Percentiles rank a stretch among this genome's conserved stretches.
Conservation (phyloP, 306 rosid genomes). For the Rubus parviflorus region DNA sequence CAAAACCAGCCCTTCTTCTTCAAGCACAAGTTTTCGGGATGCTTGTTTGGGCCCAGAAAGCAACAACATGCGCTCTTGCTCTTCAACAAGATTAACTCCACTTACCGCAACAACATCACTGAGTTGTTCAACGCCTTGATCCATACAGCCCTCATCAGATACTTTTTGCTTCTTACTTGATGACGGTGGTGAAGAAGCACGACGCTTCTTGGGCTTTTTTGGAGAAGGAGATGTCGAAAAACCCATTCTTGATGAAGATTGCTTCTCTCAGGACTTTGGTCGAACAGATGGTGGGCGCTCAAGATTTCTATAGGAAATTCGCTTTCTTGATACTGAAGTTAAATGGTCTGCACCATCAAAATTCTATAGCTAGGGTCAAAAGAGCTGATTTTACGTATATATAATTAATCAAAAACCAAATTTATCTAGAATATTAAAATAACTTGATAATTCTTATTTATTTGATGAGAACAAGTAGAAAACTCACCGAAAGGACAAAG, state of each 20-base stretch:
- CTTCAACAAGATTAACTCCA: slow-evolving; percentile 92
- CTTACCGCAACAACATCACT: slow-evolving; percentile 87
- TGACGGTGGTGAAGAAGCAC: slow-evolving; percentile 68
- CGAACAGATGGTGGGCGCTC: neutral
- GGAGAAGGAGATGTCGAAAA: neutral
- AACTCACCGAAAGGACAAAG: no score
- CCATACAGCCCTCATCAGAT: slow-evolving; percentile 53
- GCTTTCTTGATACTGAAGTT: no score
- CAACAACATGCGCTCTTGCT: slow-evolving; percentile 69
- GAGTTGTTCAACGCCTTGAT: slow-evolving; percentile 60
- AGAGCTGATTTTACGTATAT: no score
- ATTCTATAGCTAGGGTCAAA: no score
- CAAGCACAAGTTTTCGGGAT: slow-evolving; percentile 42
- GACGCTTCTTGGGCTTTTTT: slow-evolving; percentile 71
- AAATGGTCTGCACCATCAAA: no score
- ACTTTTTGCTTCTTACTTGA: slow-evolving; percentile 82
- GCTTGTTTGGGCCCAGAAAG: slow-evolving; percentile 75
- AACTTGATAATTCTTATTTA: no score
- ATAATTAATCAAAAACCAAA: no score
- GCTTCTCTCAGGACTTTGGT: neutral
- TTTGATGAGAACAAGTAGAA: no score
- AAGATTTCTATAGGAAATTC: neutral
- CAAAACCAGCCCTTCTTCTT: slow-evolving; percentile 72
- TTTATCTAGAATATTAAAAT: no score
- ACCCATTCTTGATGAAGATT: neutral